Evolutionary conservation across 1,139 yeast species (phyloP).

Genomic region (Hyphopichia buzzinii): DNA sequence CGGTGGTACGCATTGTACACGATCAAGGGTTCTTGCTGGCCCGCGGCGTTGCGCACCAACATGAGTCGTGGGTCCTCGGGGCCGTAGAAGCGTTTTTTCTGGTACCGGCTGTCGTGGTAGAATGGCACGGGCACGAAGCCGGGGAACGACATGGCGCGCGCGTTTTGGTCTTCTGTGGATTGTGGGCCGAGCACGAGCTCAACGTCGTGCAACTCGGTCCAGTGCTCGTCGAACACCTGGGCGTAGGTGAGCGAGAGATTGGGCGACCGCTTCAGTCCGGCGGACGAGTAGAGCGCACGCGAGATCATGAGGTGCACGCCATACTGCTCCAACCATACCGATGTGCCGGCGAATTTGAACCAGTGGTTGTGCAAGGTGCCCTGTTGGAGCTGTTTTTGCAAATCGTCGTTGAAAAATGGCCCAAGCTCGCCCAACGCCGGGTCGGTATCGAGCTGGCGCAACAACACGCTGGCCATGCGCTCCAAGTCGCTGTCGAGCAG

Average conservation of each 20-base stretch:
- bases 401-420: constrained; percentile 23
- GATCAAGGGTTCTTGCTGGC: constrained; percentile 30
- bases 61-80: constrained; percentile 50
- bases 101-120: constrained; percentile 25
- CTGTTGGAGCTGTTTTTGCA: constrained; percentile 22
- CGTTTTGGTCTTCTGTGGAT: constrained; percentile 2
- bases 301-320: constrained; percentile 39
- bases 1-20: constrained; percentile 29
- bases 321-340: constrained; percentile 40
- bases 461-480: constrained; percentile 12
- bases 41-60: constrained; percentile 26
- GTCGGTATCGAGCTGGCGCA: constrained; percentile 16
- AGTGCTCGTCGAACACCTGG: constrained; percentile 35
- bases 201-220: constrained; percentile 36
- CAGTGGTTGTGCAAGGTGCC: constrained; percentile 28
- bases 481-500: constrained; percentile 11
- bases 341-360: constrained; percentile 39
- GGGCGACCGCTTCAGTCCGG: constrained; percentile 30
- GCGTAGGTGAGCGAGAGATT: constrained; percentile 33
- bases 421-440: constrained; percentile 20
- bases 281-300: constrained; percentile 30
- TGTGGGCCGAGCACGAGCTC: constrained; percentile 21
- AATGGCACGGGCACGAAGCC: constrained; percentile 28
- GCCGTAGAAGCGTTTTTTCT: constrained; percentile 28
- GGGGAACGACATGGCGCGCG: constrained; percentile 20